Conservation (phyloP, 1,139 yeast species). For the Zygoascus meyerae region DNA sequence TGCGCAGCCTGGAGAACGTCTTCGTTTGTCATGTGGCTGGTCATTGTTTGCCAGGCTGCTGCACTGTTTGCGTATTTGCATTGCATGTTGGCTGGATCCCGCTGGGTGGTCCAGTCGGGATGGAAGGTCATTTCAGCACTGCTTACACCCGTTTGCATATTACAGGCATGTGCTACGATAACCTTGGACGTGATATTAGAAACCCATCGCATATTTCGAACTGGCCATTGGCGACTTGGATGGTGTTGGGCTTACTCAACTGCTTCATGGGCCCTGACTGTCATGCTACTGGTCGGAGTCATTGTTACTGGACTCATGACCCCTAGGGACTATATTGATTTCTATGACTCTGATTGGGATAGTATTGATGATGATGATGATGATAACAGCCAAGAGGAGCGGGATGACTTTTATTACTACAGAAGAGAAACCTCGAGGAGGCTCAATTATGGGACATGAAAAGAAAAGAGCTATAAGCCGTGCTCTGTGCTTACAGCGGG, state of each 20-base stretch:
- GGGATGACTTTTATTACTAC: constrained; percentile 21
- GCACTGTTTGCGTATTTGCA: constrained; percentile 16
- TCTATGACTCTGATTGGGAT: constrained; percentile 19
- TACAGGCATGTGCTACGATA: constrained; percentile 16
- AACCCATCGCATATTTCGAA: constrained; percentile 15
- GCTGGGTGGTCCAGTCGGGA: constrained; percentile 16
- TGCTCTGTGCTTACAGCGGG: too few relatives aligned
- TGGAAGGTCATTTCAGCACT: constrained; percentile 20
- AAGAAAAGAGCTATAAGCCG: too few relatives aligned
- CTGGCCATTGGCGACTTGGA: constrained; percentile 20
- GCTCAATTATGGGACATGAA: constrained; percentile 10
- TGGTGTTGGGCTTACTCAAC: constrained; percentile 20
- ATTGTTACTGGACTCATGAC: constrained; percentile 21
- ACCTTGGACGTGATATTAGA: constrained; percentile 18
- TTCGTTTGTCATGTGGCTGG: constrained; percentile 23
- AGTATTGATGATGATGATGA: constrained; percentile 13
- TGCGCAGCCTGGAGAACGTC: constrained; percentile 23
- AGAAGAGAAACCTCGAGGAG: constrained; percentile 14
- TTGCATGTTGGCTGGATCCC: constrained; percentile 15
- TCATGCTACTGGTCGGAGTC: constrained; percentile 15
- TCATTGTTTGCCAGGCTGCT: constrained; percentile 22
- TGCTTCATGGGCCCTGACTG: constrained; percentile 18
- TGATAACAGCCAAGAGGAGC: constrained; percentile 10
- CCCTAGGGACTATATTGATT: constrained; percentile 15
- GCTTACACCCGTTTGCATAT: constrained; percentile 13